Base-by-base conservation (phyloP, 495 filamentous ascomycete species). In the Penicillium cataractarum region DNA sequence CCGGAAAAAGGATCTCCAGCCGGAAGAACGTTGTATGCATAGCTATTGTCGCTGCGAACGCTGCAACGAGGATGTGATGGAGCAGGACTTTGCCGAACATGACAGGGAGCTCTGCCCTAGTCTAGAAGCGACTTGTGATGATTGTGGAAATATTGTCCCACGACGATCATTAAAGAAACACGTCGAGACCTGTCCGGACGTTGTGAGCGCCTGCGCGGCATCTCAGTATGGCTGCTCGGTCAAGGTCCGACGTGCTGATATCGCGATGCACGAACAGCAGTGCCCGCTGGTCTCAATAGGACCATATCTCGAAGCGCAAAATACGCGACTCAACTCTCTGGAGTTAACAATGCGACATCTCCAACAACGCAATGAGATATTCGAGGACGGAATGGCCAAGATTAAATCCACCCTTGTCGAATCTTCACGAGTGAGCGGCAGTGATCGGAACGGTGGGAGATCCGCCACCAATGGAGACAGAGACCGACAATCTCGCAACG, bases 251-350 rank as follows among this genome's bases (percentile, higher is more conserved):
- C 82, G 85, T 6, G 68, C 64, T 2, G 80, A 83, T 35, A 72
- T 86, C n/a, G 66, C 71, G 12, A 66, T 59, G n/a, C 88, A 91
- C 61, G 78, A 78, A 31, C 71, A 78, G 49, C 74, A 62, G 15
- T 91, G 88, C 59, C 76, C 85, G 0, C 77, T 90, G 59, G 83
- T 85, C 6, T 78, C 78, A 37, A 83, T 90, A 59, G 78, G 79
- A 0, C 88, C 88, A 3, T 80, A 86, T 51, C 77, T 90, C 31
- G 75, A 83, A 53, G 74, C 79, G 4, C 87, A 90, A 65, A 82
- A 84, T 55, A 67, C 80, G 7, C 82, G 85, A 2, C 73, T 88
- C 10, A 79, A 84, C 35, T 78, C 80, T 13, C 81, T 86, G 4
- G 86, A 88, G 50, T 68, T 83, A 46, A 84, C 80, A 22, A 78